Percentiles rank a stretch among this genome's conserved stretches.
phyloP scores from a whole-genome alignment of 2,329 filamentous ascomycete genomes.

The Fusarium mexicanum region DNA sequence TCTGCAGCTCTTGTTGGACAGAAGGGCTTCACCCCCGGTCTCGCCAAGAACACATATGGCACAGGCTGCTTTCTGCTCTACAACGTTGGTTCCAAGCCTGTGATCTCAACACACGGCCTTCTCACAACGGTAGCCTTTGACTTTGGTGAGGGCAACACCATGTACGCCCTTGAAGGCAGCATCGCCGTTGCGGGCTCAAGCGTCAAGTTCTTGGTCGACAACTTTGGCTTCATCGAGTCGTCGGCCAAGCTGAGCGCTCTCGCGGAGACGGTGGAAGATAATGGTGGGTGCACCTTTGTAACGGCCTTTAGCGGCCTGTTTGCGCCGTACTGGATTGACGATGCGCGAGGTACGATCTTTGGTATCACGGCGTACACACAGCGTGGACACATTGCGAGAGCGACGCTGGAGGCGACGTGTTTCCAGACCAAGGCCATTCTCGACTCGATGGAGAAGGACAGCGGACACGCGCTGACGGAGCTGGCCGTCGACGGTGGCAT shows the following conservation, averaged over 20 bases:
- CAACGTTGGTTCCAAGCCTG: slow-evolving; percentile 82
- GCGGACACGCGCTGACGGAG: slow-evolving; percentile 74
- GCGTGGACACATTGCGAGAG: slow-evolving; percentile 79
- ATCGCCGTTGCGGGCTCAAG: slow-evolving; percentile 81
- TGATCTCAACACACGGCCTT: slow-evolving; percentile 80
- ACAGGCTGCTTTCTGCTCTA: slow-evolving; percentile 87
- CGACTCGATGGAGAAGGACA: slow-evolving; percentile 83
- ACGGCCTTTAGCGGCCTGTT: slow-evolving; percentile 85
- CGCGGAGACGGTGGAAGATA: slow-evolving; percentile 67
- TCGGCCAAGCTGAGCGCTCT: slow-evolving; percentile 57
- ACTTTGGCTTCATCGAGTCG: slow-evolving; percentile 64
- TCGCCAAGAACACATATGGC: slow-evolving; percentile 87
- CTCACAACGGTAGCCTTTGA: slow-evolving; percentile 82
- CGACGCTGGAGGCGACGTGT: slow-evolving; percentile 82
- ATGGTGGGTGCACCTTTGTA: slow-evolving; percentile 79
- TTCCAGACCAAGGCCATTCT: slow-evolving; percentile 87
- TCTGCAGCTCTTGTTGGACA: slow-evolving; percentile 84
- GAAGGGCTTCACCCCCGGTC: slow-evolving; percentile 78
- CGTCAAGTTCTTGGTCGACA: slow-evolving; percentile 73
- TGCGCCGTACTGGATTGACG: slow-evolving; percentile 87
- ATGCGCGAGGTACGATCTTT: slow-evolving; percentile 82
- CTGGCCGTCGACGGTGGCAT: slow-evolving; percentile 87
- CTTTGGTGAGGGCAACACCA: slow-evolving; percentile 72
- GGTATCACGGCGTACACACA: slow-evolving; percentile 82
- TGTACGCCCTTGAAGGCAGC: slow-evolving; percentile 81